phyloP scores from a whole-genome alignment of 2,329 filamentous ascomycete genomes.

The Fusarium sp. region DNA sequence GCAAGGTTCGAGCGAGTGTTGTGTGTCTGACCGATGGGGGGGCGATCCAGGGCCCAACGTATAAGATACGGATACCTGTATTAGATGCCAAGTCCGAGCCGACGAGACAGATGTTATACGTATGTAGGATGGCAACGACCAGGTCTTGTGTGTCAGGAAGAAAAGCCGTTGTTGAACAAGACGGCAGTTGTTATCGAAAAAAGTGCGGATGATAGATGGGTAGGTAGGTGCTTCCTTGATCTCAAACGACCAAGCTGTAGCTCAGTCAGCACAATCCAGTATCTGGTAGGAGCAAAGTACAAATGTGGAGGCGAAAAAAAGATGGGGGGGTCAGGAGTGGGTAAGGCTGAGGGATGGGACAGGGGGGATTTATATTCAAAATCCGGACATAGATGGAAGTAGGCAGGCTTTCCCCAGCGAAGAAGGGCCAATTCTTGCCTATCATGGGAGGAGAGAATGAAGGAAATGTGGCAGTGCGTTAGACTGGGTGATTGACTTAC shows the following conservation, averaged over 20 bases:
- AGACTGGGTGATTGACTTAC: neutral
- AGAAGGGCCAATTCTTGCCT: neutral
- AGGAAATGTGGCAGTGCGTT: neutral
- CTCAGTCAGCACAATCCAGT: conserved; percentile 20
- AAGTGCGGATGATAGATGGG: neutral
- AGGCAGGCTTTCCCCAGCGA: neutral
- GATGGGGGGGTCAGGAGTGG: conserved; percentile 23
- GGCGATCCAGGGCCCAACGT: neutral
- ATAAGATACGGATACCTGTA: neutral
- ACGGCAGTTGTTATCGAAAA: conserved; percentile 1
- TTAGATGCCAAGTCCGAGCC: neutral
- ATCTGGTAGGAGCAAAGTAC: conserved; percentile 14
- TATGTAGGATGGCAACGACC: neutral
- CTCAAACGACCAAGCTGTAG: neutral
- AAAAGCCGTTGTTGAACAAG: neutral
- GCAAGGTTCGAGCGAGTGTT: conserved; percentile 2
- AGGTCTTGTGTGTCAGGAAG: neutral
- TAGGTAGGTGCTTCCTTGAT: neutral
- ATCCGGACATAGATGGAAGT: neutral
- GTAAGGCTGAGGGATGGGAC: conserved; percentile 29
- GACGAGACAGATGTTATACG: neutral
- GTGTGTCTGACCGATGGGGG: neutral
- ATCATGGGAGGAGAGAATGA: neutral
- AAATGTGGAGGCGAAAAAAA: conserved; percentile 29
- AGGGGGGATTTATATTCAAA: neutral